These are phyloP conservation scores for Xylariaceae sp. DNA, from an alignment of 2,329 filamentous ascomycete species.

Conservation along the genomic window DNA sequence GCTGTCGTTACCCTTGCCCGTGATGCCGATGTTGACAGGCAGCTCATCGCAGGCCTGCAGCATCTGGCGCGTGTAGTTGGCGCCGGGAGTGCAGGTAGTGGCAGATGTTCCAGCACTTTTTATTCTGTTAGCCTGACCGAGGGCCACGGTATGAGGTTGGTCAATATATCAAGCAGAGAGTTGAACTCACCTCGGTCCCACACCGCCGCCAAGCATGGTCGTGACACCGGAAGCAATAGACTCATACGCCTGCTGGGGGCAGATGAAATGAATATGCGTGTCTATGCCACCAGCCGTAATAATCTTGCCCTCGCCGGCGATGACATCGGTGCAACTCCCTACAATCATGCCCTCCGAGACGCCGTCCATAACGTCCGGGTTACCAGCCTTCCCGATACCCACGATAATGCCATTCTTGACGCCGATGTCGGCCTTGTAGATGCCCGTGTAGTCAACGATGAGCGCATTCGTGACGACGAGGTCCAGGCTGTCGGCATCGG, in stretches of 20 bases:
- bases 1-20: slow-evolving; percentile 89
- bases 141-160: background rate
- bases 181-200: slow-evolving; percentile 67
- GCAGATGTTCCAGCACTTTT: slow-evolving; percentile 77
- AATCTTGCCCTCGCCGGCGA: slow-evolving; percentile 86
- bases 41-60: slow-evolving; percentile 78
- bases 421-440: slow-evolving; percentile 95
- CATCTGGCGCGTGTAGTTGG: slow-evolving; percentile 80
- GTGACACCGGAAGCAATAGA: slow-evolving; percentile 82
- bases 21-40: slow-evolving; percentile 85
- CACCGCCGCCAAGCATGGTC: slow-evolving; percentile 85
- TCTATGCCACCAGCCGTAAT: slow-evolving; percentile 88
- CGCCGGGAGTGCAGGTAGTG: slow-evolving; percentile 88
- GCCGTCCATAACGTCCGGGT: slow-evolving; percentile 94
- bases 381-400: slow-evolving; percentile 90
- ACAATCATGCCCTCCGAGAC: slow-evolving; percentile 75
- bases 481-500: slow-evolving; percentile 70
- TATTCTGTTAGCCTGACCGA: slow-evolving; percentile 14
- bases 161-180: background rate
- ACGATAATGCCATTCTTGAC: slow-evolving; percentile 83
- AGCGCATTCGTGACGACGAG: slow-evolving; percentile 85
- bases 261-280: slow-evolving; percentile 90
- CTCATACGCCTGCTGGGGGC: slow-evolving; percentile 84
- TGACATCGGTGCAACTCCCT: slow-evolving; percentile 84
- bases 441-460: slow-evolving; percentile 85